Percentiles rank a stretch among this genome's conserved stretches.
These are phyloP conservation scores for Tarenaya hassleriana DNA, from an alignment of 345 rosid genomes.

Conservation along the genomic window DNA sequence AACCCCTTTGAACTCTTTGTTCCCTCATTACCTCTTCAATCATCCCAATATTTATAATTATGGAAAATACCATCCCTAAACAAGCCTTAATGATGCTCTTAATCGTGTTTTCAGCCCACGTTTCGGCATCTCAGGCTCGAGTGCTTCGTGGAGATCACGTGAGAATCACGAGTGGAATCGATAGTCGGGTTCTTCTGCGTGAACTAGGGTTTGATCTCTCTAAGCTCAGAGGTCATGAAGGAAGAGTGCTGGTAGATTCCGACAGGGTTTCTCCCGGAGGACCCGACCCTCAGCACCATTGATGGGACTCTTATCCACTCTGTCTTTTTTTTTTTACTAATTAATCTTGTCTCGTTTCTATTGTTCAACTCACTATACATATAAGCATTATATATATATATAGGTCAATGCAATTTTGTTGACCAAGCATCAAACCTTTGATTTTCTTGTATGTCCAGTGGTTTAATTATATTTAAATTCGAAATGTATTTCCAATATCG, in stretches of 20 bases:
- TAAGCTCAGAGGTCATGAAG: conserved; percentile 20
- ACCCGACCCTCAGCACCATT: conserved; percentile 32
- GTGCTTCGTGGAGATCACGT: conserved; percentile 15
- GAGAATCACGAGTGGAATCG: conserved; percentile 2
- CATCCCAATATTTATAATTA: no score
- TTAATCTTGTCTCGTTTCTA: no score
- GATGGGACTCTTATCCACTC: not conserved
- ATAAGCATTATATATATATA: no score
- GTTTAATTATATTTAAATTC: no score
- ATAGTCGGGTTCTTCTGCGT: conserved; percentile 25
- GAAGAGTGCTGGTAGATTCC: conserved; percentile 22
- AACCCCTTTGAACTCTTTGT: not conserved
- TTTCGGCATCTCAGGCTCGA: conserved; percentile 24
- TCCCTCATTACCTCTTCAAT: not conserved
- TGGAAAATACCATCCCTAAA: conserved; percentile 24
- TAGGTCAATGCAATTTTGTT: no score
- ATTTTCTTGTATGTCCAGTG: no score
- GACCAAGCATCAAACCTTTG: no score
- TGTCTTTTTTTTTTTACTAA: no score
- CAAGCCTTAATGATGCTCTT: conserved; percentile 22
- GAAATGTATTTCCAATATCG: no score
- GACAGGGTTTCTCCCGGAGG: conserved; percentile 33
- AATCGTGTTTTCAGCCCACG: conserved; percentile 19
- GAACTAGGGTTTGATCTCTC: conserved; percentile 30
- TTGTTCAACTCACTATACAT: no score